These are phyloP conservation scores for Houttuynia cordata DNA, from an alignment of 164 flowering plant species.

Conservation along the genomic window DNA sequence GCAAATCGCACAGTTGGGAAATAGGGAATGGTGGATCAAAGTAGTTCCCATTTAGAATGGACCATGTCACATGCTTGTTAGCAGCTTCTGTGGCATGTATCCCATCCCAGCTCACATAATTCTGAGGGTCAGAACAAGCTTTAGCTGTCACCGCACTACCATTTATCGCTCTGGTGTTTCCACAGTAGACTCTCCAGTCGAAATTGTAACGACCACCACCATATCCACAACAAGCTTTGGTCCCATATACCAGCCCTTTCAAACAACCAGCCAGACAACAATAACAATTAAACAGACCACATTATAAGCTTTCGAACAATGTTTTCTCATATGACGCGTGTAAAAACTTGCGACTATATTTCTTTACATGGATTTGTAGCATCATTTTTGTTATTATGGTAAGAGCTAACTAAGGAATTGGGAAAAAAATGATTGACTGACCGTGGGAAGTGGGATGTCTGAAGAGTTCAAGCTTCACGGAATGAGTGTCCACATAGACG, in stretches of 20 bases:
- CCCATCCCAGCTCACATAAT: constrained; percentile 95
- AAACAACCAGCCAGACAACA: neutral
- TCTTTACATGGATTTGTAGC: too few species aligned
- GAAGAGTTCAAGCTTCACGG: constrained; percentile 59
- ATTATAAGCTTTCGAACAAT: neutral
- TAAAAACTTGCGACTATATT: too few species aligned
- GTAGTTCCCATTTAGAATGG: constrained; percentile 52
- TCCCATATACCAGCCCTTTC: constrained; percentile 54
- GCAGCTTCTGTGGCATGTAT: constrained; percentile 86
- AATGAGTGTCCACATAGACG: constrained; percentile 47
- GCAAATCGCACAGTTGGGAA: constrained; percentile 44
- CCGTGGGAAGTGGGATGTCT: constrained; percentile 60
- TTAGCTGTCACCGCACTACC: constrained; percentile 36
- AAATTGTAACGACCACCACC: constrained; percentile 68
- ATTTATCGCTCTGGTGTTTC: constrained; percentile 38
- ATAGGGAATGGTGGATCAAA: constrained; percentile 62
- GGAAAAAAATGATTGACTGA: neutral
- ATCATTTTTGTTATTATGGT: too few species aligned
- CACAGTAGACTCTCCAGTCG: constrained; percentile 49
- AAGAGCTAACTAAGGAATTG: neutral
- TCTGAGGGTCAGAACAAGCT: constrained; percentile 61
- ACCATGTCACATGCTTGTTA: constrained; percentile 39
- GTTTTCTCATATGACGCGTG: too few species aligned
- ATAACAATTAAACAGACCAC: neutral
- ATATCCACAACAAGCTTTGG: constrained; percentile 76